Evolutionary conservation across 768 basidiomycete species (phyloP), one percentile per base, ranked within the genome.

Genomic region (Cystofilobasidium ferigula): DNA sequence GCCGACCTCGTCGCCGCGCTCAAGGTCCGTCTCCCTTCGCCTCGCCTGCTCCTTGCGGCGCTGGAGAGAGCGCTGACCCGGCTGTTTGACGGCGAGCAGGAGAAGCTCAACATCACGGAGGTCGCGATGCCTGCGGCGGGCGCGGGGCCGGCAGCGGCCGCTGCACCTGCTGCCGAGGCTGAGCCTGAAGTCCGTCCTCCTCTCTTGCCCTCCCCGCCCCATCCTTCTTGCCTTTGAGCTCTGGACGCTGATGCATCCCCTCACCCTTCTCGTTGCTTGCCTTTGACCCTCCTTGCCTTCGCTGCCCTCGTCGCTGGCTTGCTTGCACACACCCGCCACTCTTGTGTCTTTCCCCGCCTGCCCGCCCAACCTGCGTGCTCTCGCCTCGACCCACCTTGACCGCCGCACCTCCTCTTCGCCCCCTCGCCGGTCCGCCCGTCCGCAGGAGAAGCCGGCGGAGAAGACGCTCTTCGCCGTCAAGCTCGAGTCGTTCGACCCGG

Each of bases 401-500:
- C 35, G 18, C 35, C 34, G 28, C n/a, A 16, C 38, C 38, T 18
- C 30, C 28, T 30, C 18, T 3, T 54, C 34, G 8, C 60, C 30
- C 48, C 20, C 22, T 13, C 20, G 40, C 9, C 5, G 24, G 20
- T 13, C 24, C 28, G 8, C 34, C 13, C 69, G 10, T 51, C 28
- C 45, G 10, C 54, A 90, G 86, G 90, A 91, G 77, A 95, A 93
- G 74, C 92, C 92, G 57, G 97, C 95, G 79, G 95, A 97, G 80
- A 98, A 98, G 85, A 95, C 92, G 22, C 82, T 93, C 38, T 99
- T 99, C 79, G 93, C 86, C 72, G 87, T 97, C 74, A 91, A 85
- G 77, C 82, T 99, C 47, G 90, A 94, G 74, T 90, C 90, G 56
- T 95, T 98, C 73, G 93, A 95, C 69, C 84, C 91, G 2, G 80